phyloP scores from a whole-genome alignment of 306 rosid genomes.

The Canavalia ensiformis region DNA sequence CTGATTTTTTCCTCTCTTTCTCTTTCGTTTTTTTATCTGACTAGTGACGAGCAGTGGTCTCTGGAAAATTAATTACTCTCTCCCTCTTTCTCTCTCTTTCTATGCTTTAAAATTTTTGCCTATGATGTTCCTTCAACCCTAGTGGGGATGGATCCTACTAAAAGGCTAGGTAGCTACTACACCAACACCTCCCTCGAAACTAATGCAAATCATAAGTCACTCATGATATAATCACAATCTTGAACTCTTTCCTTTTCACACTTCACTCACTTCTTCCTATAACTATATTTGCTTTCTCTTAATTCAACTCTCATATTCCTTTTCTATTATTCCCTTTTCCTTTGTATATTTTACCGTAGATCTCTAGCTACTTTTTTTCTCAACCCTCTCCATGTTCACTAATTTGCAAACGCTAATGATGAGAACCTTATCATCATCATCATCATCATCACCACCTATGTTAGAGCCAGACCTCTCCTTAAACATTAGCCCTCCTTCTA shows the following conservation, averaged over 20 bases:
- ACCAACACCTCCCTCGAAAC: conserved; percentile 46
- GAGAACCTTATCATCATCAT: conserved; percentile 40
- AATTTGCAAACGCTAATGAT: conserved; percentile 49
- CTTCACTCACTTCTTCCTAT: conserved; percentile 38
- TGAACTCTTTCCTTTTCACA: conserved; percentile 35
- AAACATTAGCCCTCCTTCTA: conserved; percentile 79
- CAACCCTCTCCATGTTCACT: conserved; percentile 46
- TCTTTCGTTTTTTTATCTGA: conserved; percentile 43
- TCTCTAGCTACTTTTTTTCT: conserved; percentile 35
- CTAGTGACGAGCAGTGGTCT: conserved; percentile 43
- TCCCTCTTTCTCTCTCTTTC: neutral
- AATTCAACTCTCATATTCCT: neutral
- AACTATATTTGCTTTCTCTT: conserved; percentile 14
- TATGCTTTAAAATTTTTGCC: conserved; percentile 34
- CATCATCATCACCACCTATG: conserved; percentile 42
- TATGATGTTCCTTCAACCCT: conserved; percentile 54
- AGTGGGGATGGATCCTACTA: conserved; percentile 54
- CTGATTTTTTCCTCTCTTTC: conserved; percentile 58
- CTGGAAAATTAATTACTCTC: conserved; percentile 45
- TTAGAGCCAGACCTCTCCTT: conserved; percentile 90
- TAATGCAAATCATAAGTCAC: conserved; percentile 81
- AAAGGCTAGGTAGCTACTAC: conserved; percentile 51
- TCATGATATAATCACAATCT: conserved; percentile 74
- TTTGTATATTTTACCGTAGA: conserved; percentile 13
- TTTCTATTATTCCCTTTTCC: neutral